Conservation (phyloP, 257 asterid genomes). For the Jacaranda mimosifolia region DNA sequence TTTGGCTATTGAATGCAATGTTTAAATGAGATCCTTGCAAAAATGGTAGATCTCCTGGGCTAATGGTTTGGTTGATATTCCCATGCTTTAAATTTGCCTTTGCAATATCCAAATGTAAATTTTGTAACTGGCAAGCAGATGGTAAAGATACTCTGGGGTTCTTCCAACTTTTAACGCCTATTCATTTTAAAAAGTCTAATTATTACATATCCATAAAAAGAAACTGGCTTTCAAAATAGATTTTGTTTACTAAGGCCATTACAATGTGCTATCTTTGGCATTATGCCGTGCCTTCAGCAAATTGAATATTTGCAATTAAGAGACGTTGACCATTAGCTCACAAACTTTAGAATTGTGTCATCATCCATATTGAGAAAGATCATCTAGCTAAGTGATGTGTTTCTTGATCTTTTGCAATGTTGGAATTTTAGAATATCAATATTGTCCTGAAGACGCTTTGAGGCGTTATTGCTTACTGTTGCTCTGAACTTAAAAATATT, state of each 20-base stretch:
- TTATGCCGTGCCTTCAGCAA: conserved; percentile 15
- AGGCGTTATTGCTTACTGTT: neutral
- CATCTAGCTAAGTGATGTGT: conserved; percentile 3
- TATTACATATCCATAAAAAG: neutral
- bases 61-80: conserved; percentile 4
- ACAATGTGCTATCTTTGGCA: conserved; percentile 7
- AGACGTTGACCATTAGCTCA: conserved; percentile 6
- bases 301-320: neutral
- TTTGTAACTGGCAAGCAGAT: neutral
- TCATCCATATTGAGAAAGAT: neutral
- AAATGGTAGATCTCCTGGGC: conserved; percentile 9
- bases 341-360: neutral
- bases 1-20: conserved; percentile 22
- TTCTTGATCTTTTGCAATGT: neutral
- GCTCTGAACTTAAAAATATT: conserved; percentile 8
- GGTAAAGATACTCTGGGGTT: neutral
- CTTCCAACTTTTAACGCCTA: neutral
- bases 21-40: conserved; percentile 16
- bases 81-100: conserved; percentile 3
- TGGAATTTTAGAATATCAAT: neutral
- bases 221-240: conserved; percentile 16
- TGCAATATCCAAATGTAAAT: conserved; percentile 4
- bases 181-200: neutral
- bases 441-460: neutral
- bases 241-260: conserved; percentile 10